phyloP scores from a whole-genome alignment of 495 filamentous ascomycete species.

The Penicillium macrosclerotiorum region DNA sequence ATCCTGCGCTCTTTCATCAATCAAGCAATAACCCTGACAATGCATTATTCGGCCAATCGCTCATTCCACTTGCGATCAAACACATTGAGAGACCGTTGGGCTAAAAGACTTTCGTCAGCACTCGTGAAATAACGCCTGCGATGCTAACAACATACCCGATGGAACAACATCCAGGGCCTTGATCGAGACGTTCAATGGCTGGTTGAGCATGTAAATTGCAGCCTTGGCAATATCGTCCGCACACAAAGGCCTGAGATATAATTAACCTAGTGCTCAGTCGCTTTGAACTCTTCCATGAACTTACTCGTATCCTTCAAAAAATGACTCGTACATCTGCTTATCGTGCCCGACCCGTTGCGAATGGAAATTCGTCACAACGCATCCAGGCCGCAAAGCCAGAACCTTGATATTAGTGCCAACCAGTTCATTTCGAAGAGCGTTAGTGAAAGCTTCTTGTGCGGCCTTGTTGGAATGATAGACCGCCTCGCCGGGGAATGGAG shows the following conservation, averaged over 20 bases:
- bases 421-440: conserved; percentile 35
- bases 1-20: no score
- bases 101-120: conserved; percentile 1
- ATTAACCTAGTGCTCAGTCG: not conserved
- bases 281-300: no score
- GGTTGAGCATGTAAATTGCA: conserved; percentile 31
- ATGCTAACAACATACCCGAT: no score
- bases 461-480: conserved; percentile 44
- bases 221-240: conserved; percentile 31
- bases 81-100: conserved; percentile 24
- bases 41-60: not conserved
- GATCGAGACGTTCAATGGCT: conserved; percentile 25
- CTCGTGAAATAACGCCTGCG: not conserved
- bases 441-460: conserved; percentile 36
- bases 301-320: conserved; percentile 33
- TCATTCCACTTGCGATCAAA: conserved; percentile 29
- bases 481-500: conserved; percentile 35
- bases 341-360: conserved; percentile 31
- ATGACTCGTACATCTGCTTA: conserved; percentile 25
- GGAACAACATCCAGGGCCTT: conserved; percentile 41
- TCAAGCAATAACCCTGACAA: not conserved
- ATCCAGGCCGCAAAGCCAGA: conserved; percentile 34
- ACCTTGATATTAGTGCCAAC: conserved; percentile 34
- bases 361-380: conserved; percentile 41
- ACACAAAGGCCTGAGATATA: conserved; percentile 20